Evolutionary conservation across 495 filamentous ascomycete species (phyloP), one percentile per base, ranked within the genome.

Genomic region (Aspergillus panamensis): DNA sequence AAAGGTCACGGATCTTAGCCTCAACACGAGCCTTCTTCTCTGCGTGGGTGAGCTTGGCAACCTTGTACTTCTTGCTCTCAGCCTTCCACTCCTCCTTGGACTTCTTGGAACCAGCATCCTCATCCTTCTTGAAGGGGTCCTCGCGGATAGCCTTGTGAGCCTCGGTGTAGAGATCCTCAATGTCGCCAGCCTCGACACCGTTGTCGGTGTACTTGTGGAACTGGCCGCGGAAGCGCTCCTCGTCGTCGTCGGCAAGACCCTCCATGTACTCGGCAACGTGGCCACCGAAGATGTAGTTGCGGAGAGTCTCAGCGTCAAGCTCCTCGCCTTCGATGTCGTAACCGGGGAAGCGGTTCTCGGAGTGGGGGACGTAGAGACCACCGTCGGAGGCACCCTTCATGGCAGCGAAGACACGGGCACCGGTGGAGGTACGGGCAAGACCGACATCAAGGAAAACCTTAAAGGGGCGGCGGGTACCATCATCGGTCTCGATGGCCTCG

Each of bases 251-350:
- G 74, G 95, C 95, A 64, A 99, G 89, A 43, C 86, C 93, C 88
- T 99, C 94, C 94, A 99, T 99, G 84, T 97, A 99, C 85, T 99
- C 94, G 60, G 92, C 90, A 62, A 99, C 88, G 84, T 99, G 94
- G 51, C 94, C 92, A 73, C 85, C 95, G 73, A 91, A 89, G 84
- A 99, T 99, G 87, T 99, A 97, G 83, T 93, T 96, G 83, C 92
- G 89, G 70, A 99, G 87, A 60, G 84, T 88, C 74, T 99, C 94
- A 66, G 92, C 86, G 65, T 99, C 94, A 67, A 99, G 90, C 83
- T 97, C 93, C 84, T 99, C 91, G 67, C 78, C 75, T 82, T 99
- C 94, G 32, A 96, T 88, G 72, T 99, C 94, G 86, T 79, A 99
- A 71, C 94, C 94, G 69, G 94, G 94, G 89, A 97, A 99, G 69